phyloP scores from a whole-genome alignment of 768 basidiomycete species.

The Calocybe indica region DNA sequence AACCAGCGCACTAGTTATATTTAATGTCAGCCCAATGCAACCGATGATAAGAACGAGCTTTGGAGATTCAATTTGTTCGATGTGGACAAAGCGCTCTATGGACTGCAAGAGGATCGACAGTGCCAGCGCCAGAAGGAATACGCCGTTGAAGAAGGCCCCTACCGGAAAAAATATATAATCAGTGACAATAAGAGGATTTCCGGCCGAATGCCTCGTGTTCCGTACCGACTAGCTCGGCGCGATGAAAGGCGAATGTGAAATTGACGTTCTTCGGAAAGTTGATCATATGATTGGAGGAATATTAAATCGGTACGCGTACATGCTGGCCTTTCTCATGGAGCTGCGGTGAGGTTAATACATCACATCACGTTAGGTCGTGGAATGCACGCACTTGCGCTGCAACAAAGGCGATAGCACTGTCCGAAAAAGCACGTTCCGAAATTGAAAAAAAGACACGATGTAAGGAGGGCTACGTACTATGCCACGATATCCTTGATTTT shows the following conservation, averaged over 20 bases:
- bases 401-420: slow-evolving; percentile 37
- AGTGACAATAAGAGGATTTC: background rate
- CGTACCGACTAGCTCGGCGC: slow-evolving; percentile 50
- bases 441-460: background rate
- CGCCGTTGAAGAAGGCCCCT: slow-evolving; percentile 52
- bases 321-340: slow-evolving; percentile 38
- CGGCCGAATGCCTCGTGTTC: background rate
- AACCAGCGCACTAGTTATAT: slow-evolving; percentile 41
- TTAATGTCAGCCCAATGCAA: slow-evolving; percentile 39
- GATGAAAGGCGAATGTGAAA: slow-evolving; percentile 52
- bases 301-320: slow-evolving; percentile 19
- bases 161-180: slow-evolving; percentile 4
- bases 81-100: slow-evolving; percentile 45
- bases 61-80: slow-evolving; percentile 37
- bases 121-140: slow-evolving; percentile 46
- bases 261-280: slow-evolving; percentile 29
- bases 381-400: slow-evolving; percentile 35
- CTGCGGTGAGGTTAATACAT: slow-evolving; percentile 14
- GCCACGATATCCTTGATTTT: slow-evolving; percentile 37
- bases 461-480: slow-evolving; percentile 26
- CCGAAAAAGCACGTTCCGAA: background rate
- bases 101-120: slow-evolving; percentile 47
- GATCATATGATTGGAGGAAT: background rate
- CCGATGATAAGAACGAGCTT: slow-evolving; percentile 43
- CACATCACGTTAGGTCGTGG: background rate